phyloP scores from a whole-genome alignment of 179 eudicot species.

The Sideroxylon spinosum region DNA sequence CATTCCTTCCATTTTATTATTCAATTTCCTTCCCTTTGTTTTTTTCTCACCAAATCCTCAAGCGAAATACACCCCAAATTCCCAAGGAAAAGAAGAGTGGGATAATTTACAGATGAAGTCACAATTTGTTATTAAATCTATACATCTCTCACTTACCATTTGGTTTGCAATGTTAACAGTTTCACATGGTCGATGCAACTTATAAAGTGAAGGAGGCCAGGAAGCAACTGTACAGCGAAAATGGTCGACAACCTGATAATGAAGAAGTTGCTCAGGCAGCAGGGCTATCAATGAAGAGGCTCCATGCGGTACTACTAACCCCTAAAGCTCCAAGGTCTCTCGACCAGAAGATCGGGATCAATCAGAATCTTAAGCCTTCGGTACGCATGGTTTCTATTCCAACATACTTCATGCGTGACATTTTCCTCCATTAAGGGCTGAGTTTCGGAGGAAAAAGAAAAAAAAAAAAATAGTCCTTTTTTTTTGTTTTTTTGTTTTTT shows the following conservation, averaged over 20 bases:
- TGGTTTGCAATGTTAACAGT: constrained; percentile 34
- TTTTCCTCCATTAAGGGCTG: background rate
- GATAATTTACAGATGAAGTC: background rate
- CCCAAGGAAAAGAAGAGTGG: background rate
- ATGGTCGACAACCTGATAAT: constrained; percentile 60
- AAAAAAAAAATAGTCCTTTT: too few species aligned
- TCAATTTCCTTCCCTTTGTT: too few species aligned
- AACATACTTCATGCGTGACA: background rate
- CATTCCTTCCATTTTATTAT: too few species aligned
- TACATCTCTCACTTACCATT: background rate
- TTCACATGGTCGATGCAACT: constrained; percentile 81
- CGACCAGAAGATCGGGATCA: constrained; percentile 70
- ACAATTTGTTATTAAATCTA: background rate
- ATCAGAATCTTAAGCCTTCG: constrained; percentile 67
- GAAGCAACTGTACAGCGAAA: constrained; percentile 56
- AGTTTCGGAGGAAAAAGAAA: too few species aligned
- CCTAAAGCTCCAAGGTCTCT: constrained; percentile 91
- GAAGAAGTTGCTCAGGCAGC: constrained; percentile 87
- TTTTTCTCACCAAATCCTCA: too few species aligned
- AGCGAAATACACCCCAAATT: too few species aligned
- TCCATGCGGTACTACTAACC: constrained; percentile 58
- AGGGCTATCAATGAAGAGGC: constrained; percentile 84
- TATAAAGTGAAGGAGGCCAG: constrained; percentile 78
- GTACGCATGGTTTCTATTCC: constrained; percentile 32
- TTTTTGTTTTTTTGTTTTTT: too few species aligned